Conservation (phyloP, 2,329 filamentous ascomycete genomes). For the Fusarium siculi region DNA sequence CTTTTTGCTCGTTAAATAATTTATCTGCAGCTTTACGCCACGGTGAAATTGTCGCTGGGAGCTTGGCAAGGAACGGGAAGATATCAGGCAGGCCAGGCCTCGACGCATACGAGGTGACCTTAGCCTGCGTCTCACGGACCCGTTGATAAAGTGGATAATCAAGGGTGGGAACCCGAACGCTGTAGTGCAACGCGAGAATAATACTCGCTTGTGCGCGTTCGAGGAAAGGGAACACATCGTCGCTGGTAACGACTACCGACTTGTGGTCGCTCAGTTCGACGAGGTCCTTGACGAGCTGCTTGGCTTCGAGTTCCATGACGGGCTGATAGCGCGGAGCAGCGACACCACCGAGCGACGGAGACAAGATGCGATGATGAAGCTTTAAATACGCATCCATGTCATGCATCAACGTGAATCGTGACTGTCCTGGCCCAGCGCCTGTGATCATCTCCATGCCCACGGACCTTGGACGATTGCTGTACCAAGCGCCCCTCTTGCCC, state of each 20-base stretch:
- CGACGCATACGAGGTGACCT: neutral
- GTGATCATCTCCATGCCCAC: neutral
- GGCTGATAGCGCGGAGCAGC: neutral
- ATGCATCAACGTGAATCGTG: neutral
- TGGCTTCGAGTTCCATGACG: neutral
- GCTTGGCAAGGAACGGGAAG: neutral
- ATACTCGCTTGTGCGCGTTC: neutral
- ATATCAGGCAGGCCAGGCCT: neutral
- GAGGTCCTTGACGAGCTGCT: neutral
- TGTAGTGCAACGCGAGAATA: neutral
- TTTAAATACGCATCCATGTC: neutral
- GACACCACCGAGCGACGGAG: neutral
- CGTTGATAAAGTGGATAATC: neutral
- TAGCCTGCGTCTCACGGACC: neutral
- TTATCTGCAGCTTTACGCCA: neutral
- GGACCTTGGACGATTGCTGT: neutral
- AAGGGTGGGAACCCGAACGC: neutral
- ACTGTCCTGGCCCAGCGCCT: neutral
- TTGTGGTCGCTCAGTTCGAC: neutral
- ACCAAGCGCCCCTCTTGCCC: neutral
- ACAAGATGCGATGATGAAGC: neutral
- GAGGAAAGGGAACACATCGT: neutral
- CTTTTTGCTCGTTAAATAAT: neutral
- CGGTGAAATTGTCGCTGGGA: neutral
- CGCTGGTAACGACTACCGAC: neutral